Percentiles rank a stretch among this genome's conserved stretches.
Evolutionary conservation across 805 yeast species (phyloP).

Genomic region (Candida nemodendra): DNA sequence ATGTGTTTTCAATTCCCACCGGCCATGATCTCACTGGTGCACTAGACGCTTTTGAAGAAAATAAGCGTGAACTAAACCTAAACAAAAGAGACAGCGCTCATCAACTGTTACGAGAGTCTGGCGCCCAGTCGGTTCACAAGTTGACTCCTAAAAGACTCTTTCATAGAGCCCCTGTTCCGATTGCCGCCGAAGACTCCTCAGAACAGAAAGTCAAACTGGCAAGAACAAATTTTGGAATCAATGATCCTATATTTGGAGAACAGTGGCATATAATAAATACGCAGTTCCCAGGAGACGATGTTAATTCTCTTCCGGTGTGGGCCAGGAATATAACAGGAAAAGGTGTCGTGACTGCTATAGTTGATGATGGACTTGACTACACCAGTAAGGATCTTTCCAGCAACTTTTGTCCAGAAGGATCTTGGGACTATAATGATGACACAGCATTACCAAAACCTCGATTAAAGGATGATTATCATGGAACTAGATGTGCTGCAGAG

Average conservation of each 20-base stretch:
- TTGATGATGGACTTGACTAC: conserved; percentile 92
- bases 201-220: conserved; percentile 46
- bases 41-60: conserved; percentile 38
- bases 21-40: conserved; percentile 31
- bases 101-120: conserved; percentile 27
- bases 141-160: conserved; percentile 52
- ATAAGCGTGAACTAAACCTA: conserved; percentile 15
- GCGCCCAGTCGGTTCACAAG: conserved; percentile 50
- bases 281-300: conserved; percentile 72
- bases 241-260: conserved; percentile 76
- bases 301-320: conserved; percentile 89
- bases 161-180: conserved; percentile 58
- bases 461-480: conserved; percentile 83
- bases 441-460: conserved; percentile 75
- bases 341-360: conserved; percentile 81
- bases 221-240: conserved; percentile 53
- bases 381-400: conserved; percentile 69
- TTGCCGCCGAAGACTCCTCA: conserved; percentile 49
- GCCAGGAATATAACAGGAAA: conserved; percentile 72
- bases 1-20: conserved; percentile 60
- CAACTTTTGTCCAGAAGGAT: conserved; percentile 74
- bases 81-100: not conserved
- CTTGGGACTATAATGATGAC: conserved; percentile 90
- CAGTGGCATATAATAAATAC: conserved; percentile 95
- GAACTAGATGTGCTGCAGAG: conserved; percentile 98